Evolutionary conservation across 148 eudicot species (phyloP).

Genomic region (Spergularia bocconei): DNA sequence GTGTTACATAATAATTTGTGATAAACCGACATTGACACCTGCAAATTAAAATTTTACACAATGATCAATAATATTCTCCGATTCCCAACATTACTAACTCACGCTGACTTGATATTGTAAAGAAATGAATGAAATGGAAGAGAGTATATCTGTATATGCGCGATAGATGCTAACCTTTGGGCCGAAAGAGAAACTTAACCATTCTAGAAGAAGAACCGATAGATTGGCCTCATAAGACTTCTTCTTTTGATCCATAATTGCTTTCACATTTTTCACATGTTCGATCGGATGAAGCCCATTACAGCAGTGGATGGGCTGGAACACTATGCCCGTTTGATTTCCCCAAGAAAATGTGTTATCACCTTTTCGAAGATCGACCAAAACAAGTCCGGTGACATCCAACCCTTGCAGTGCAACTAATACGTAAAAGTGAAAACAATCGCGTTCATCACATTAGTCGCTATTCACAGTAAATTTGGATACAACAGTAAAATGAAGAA

Average conservation of each 20-base stretch:
- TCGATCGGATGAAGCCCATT: constrained; percentile 25
- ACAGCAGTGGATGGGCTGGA: constrained; percentile 8
- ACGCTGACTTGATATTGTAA: too few species aligned
- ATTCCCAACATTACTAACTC: too few species aligned
- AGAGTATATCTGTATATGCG: too few species aligned
- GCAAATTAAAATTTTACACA: not conserved
- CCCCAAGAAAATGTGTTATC: not conserved
- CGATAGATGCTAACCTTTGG: constrained; percentile 15
- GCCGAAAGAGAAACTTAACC: constrained; percentile 16
- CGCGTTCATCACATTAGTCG: not conserved
- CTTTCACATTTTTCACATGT: constrained; percentile 31
- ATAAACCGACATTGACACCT: constrained; percentile 30
- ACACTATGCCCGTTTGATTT: constrained; percentile 22
- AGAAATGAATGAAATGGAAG: too few species aligned
- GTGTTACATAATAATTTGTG: constrained; percentile 23
- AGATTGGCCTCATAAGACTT: constrained; percentile 29
- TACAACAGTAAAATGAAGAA: too few species aligned
- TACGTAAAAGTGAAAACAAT: too few species aligned
- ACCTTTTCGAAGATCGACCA: constrained; percentile 25
- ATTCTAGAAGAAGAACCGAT: not conserved
- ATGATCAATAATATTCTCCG: too few species aligned
- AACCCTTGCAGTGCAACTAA: too few species aligned
- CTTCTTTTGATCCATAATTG: constrained; percentile 30
- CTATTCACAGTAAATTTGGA: too few species aligned
- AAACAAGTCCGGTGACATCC: constrained; percentile 6